These are phyloP conservation scores for Pseudogymnoascus destructans DNA, from an alignment of 2,329 filamentous ascomycete genomes.

Conservation along the genomic window DNA sequence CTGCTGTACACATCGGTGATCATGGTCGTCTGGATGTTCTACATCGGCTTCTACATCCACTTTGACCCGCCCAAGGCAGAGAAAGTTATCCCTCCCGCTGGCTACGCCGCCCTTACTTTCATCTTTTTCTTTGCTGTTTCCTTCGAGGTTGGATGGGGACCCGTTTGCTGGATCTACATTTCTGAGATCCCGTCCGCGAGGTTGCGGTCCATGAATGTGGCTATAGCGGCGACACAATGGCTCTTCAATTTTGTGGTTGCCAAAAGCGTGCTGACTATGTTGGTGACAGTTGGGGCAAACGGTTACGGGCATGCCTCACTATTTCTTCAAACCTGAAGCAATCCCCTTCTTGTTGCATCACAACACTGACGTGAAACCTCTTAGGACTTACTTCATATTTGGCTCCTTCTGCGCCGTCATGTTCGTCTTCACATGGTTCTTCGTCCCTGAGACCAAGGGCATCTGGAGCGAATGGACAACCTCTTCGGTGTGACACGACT, in stretches of 20 bases:
- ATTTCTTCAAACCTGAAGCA: background rate
- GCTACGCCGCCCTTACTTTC: slow-evolving; percentile 53
- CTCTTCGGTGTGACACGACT: slow-evolving; percentile 20
- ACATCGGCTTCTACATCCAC: slow-evolving; percentile 53
- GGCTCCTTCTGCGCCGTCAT: slow-evolving; percentile 44
- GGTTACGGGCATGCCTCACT: slow-evolving; percentile 12
- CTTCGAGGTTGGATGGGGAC: slow-evolving; percentile 57
- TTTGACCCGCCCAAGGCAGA: slow-evolving; percentile 36
- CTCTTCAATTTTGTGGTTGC: slow-evolving; percentile 62
- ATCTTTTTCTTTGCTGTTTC: slow-evolving; percentile 57
- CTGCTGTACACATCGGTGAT: slow-evolving; percentile 36
- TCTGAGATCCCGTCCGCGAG: slow-evolving; percentile 54
- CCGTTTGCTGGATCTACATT: slow-evolving; percentile 57
- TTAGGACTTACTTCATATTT: slow-evolving; percentile 41
- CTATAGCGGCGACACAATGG: slow-evolving; percentile 56
- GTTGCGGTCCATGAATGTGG: slow-evolving; percentile 49
- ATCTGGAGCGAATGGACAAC: slow-evolving; percentile 27
- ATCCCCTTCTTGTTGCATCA: background rate
- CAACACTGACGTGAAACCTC: background rate
- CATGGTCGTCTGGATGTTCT: slow-evolving; percentile 48
- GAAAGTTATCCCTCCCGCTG: slow-evolving; percentile 29
- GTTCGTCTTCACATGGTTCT: slow-evolving; percentile 23
- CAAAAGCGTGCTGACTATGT: slow-evolving; percentile 20
- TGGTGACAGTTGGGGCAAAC: slow-evolving; percentile 15
- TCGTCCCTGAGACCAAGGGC: slow-evolving; percentile 43